A percentile compares a stretch with the other conserved stretches of the same genome.
Conservation (phyloP, 2,329 filamentous ascomycete species). For the Fusarium chlamydosporum region DNA sequence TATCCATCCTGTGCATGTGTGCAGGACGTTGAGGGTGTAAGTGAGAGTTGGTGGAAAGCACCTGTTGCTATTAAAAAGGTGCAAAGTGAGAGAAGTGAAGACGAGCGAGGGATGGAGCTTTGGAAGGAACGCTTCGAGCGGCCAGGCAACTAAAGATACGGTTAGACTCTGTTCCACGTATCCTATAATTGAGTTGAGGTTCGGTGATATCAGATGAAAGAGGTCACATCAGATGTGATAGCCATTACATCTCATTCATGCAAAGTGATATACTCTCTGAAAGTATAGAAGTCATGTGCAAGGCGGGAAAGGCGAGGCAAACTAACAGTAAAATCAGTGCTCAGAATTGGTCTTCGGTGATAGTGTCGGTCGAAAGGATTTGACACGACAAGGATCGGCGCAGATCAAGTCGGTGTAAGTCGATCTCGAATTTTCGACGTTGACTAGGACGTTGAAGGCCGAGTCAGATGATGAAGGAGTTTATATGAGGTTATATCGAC, state of each 20-base stretch:
- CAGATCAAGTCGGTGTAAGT: constrained; percentile 15
- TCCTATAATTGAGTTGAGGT: background rate
- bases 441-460: constrained; percentile 18
- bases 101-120: constrained; percentile 21
- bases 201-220: constrained; percentile 5
- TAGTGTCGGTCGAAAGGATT: constrained; percentile 11
- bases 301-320: constrained; percentile 1
- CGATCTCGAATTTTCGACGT: constrained; percentile 22
- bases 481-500: constrained; percentile 37
- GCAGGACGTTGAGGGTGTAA: constrained; percentile 9
- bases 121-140: constrained; percentile 10
- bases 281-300: background rate
- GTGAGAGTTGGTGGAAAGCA: constrained; percentile 5
- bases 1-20: constrained; percentile 42
- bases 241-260: constrained; percentile 16
- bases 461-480: constrained; percentile 9
- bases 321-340: constrained; percentile 41
- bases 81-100: constrained; percentile 15
- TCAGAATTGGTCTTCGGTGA: constrained; percentile 26
- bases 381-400: constrained; percentile 20
- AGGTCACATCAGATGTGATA: background rate
- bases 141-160: constrained; percentile 10
- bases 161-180: constrained; percentile 21
- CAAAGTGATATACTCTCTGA: background rate
- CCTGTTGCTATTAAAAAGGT: constrained; percentile 12